Evolutionary conservation across 2,329 filamentous ascomycete species (phyloP).

Genomic region (Claviceps cyperi): DNA sequence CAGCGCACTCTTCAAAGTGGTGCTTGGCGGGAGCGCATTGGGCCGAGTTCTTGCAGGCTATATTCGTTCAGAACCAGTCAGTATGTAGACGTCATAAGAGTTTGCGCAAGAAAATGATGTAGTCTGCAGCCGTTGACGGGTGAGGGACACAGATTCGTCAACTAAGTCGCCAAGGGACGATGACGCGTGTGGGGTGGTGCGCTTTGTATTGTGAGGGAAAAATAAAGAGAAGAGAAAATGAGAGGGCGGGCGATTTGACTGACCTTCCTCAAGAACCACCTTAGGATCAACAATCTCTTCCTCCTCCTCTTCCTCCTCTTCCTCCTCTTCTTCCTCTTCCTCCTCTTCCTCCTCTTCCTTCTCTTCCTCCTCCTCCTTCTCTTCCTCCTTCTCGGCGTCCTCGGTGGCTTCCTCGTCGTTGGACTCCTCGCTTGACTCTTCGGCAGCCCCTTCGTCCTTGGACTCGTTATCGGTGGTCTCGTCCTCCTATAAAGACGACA

Average conservation of each 20-base stretch:
- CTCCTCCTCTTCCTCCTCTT: slow-evolving; percentile 71
- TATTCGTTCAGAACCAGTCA: slow-evolving; percentile 13
- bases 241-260: slow-evolving; percentile 22
- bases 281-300: slow-evolving; percentile 80
- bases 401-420: slow-evolving; percentile 23
- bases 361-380: slow-evolving; percentile 37
- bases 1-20: slow-evolving; percentile 96
- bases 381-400: slow-evolving; percentile 33
- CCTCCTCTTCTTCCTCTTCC: slow-evolving; percentile 62
- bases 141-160: background rate
- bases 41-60: slow-evolving; percentile 81
- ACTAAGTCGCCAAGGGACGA: slow-evolving; percentile 2
- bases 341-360: slow-evolving; percentile 55
- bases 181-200: background rate
- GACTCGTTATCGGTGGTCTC: slow-evolving; percentile 35
- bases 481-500: slow-evolving; percentile 18
- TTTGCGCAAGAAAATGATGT: background rate
- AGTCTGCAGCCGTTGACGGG: background rate
- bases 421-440: slow-evolving; percentile 11
- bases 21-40: slow-evolving; percentile 83
- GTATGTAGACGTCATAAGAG: background rate
- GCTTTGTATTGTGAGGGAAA: background rate
- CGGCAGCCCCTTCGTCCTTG: slow-evolving; percentile 25
- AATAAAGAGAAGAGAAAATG: background rate
- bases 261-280: slow-evolving; percentile 83